Evolutionary conservation across 2,329 filamentous ascomycete species (phyloP), one percentile per base, ranked within the genome.

Genomic region (Purpureocillium lavendulum): DNA sequence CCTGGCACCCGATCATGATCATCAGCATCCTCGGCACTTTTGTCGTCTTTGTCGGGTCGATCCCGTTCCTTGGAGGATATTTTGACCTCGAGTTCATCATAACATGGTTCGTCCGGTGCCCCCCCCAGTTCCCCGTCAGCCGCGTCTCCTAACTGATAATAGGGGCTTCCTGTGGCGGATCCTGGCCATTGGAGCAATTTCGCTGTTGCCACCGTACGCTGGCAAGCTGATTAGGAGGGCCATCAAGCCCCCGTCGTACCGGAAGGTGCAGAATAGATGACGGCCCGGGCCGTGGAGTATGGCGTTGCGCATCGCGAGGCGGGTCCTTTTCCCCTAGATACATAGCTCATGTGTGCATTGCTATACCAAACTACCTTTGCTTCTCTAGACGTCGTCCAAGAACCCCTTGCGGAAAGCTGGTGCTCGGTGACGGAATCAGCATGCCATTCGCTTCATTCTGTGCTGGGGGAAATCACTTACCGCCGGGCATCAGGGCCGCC

Each of bases 1-100:
- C 92, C 0, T 98, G 92, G 92, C 92, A 97, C 61, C 84, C 84
- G 30, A 72, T 90, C 45, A 97, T 97, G 89, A 82, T 94, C 40
- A 66, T 86, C 38, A 82, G 75, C 49, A 84, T 97, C 44, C 55
- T 95, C 6, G 89, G 87, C 12, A 98, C 92, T 0, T 82, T 85
- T 33, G 59, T 83, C 21, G 59, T 90, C n/a, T 98, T 86, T 54
- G 69, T 89, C 18, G 87, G 79, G 3, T 87, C 80, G 30, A 70
- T 97, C 15, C 92, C 92, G 3, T 94, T 96, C 52, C 62, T 98
- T 16, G 84, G 83, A 3, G 73, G 73, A n/a, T 97, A 97, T 59
- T 96, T 92, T 62, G 87, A 97, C 55, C 71, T 97, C 30, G 65
- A 62, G 21, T 97, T 84, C 60, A 69, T 97, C 33, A 70, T 85